Base-by-base conservation (phyloP, 1,139 yeast genomes). In the Entelexis sorbosivorans region DNA sequence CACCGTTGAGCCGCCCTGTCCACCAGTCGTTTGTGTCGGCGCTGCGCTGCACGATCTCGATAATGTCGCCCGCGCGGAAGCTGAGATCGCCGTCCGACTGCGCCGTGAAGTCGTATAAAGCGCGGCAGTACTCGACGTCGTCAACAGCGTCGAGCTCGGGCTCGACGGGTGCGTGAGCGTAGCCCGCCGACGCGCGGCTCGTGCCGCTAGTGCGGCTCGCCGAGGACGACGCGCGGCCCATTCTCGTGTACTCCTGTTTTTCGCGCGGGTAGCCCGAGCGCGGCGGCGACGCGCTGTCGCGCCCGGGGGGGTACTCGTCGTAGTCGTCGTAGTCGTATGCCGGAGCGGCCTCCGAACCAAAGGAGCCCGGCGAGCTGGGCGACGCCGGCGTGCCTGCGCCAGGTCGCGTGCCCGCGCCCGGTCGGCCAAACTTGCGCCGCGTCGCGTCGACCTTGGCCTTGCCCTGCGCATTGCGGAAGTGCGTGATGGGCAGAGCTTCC, bases 1-100 rank as follows among this genome's bases (percentile, higher is more conserved):
- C 82, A 11, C 96, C 96, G 61, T 88, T 86, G 60, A 77, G 72
- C 51, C 74, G 72, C n/a, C 98, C 98, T 1, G 95, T 86, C 98
- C 98, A 91, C 98, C 98, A 91, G 3, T 95, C 97, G 62, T 87
- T 87, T 51, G 81, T 75, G 64, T 88, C 96, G 0, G 78, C 74
- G 1, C 95, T 82, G 61, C 85, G 80, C 64, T 87, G 86, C 7
- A 88, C 76, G 53, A 91, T 74, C 61, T 86, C 88, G 60, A 91
- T 88, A 35, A 79, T 76, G 9, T 91, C 86, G 20, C 97, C 97
- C 0, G 95, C 95, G 36, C 81, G 76, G 70, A 91, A 84, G 17
- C 83, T 70, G 63, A 91, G 74, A 64, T 91, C 98, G 16, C 97
- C 97, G 48, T 78, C 85, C 0, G 96, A 93, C 66, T 81, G 89